These are phyloP conservation scores for Benincasa hispida DNA, from an alignment of 306 rosid species.

Conservation along the genomic window DNA sequence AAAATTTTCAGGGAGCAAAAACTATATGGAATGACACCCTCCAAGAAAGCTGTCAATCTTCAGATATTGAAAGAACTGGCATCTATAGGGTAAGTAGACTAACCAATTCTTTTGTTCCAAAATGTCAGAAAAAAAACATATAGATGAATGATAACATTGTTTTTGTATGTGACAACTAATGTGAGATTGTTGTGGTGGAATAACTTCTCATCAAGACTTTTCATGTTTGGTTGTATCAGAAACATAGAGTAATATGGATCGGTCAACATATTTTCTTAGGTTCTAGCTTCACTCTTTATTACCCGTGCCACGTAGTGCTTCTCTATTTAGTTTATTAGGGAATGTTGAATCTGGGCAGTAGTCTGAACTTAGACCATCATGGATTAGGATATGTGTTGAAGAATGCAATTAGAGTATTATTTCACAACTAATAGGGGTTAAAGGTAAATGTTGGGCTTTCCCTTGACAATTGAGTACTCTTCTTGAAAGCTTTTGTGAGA, in stretches of 20 bases:
- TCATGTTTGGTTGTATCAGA: neutral
- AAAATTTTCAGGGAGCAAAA: constrained; percentile 62
- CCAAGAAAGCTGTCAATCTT: constrained; percentile 72
- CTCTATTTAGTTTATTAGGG: neutral
- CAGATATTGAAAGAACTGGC: constrained; percentile 55
- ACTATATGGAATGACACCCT: constrained; percentile 56
- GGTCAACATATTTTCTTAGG: neutral
- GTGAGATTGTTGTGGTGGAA: neutral
- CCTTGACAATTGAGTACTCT: too few relatives aligned
- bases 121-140: neutral
- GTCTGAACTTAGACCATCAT: too few relatives aligned
- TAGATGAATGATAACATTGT: neutral
- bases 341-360: neutral
- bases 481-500: too few relatives aligned
- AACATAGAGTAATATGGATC: neutral
- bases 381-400: too few relatives aligned
- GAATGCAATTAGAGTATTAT: too few relatives aligned
- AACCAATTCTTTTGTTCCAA: neutral
- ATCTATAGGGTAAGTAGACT: constrained; percentile 50
- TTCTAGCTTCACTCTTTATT: neutral
- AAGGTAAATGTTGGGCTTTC: too few relatives aligned
- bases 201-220: neutral
- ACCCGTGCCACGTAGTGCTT: neutral
- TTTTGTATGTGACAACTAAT: neutral
- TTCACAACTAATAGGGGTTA: too few relatives aligned